Evolutionary conservation across 2,329 filamentous ascomycete genomes (phyloP).

Genomic region (Paecilomyces variotii): DNA sequence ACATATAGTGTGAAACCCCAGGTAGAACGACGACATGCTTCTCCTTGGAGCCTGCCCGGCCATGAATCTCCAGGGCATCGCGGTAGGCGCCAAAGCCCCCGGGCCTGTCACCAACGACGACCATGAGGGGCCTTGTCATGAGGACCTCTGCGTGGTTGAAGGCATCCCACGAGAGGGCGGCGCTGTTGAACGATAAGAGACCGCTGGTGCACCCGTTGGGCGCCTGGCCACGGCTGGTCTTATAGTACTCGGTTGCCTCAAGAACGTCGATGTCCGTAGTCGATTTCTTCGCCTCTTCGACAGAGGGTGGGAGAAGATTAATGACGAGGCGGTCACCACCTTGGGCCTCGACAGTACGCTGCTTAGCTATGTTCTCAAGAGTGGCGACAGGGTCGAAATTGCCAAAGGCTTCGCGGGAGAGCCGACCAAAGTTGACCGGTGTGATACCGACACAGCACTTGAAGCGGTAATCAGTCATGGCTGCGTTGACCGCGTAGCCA

Average conservation of each 20-base stretch:
- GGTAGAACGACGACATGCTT: constrained; percentile 1
- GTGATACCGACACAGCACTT: constrained; percentile 12
- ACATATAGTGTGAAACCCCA: not conserved
- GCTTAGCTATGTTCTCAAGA: constrained; percentile 11
- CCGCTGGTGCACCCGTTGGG: not conserved
- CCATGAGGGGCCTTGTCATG: constrained; percentile 11
- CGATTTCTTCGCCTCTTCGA: not conserved
- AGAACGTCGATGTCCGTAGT: not conserved
- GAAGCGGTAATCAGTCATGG: constrained; percentile 15
- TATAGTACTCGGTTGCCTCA: not conserved
- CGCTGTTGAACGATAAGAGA: not conserved
- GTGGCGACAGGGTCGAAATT: constrained; percentile 5
- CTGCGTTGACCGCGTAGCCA: constrained; percentile 12
- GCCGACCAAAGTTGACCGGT: constrained; percentile 10
- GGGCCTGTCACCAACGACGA: constrained; percentile 8
- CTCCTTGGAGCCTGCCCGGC: constrained; percentile 10
- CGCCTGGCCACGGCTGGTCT: not conserved
- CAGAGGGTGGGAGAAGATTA: constrained; percentile 8
- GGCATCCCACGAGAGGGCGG: not conserved
- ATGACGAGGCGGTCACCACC: constrained; percentile 10
- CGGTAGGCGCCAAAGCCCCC: constrained; percentile 13
- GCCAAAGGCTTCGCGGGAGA: constrained; percentile 10
- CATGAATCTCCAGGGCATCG: constrained; percentile 12
- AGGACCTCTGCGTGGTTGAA: constrained; percentile 7
- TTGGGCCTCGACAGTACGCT: constrained; percentile 11